Base-by-base conservation (phyloP, 192 early-diverging fungal species). In the Backusella morwellensis region DNA sequence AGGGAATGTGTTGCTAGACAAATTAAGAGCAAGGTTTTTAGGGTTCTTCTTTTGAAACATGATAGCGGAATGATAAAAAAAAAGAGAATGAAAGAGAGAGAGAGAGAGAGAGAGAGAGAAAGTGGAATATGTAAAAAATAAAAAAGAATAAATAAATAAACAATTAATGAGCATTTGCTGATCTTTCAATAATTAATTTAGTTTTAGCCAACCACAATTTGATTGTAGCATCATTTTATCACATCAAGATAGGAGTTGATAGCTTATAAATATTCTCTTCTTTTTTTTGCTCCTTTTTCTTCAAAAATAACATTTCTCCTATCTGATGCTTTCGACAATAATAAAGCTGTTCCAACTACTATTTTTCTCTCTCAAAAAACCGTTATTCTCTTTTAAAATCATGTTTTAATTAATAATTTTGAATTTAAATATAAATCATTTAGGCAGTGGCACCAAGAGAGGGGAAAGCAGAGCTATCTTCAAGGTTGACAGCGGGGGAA, bases 381-480 rank as follows among this genome's bases (percentile, higher is more conserved):
- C 17, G 35, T 68, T 35, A 4, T 35, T 69, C 68, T 69, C 35
- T 69, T 69, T 69, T 36, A 69, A 40, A 69, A 38, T 17, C 68
- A 69, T 69, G 68, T 69, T 38, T 38, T 69, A 38, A 35, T 38
- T 36, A 69, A 69, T 69, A 69, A 38, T 67, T 67, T 67, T 67
- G 11, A 38, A 17, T 69, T 36, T 72, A 52, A 34, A 72, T 17
- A 72, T 32, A 52, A 29, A 70, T 44, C 26, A 71, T 79, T 73
- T 79, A 74, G 42, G 77, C 77, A 59, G 72, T 68, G 14, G 78
- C 78, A 79, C 85, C 90, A 75, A 89, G 87, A 80, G 85, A 88
- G 76, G 91, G 93, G 91, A 94, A 94, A 70, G 89, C 88, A 79
- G 88, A 84, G 80, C 81, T 83, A 82, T 94, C 93, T 76, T 90